These are phyloP conservation scores for Paraphaeosphaeria minitans DNA, from an alignment of 2,329 filamentous ascomycete genomes.

Conservation along the genomic window DNA sequence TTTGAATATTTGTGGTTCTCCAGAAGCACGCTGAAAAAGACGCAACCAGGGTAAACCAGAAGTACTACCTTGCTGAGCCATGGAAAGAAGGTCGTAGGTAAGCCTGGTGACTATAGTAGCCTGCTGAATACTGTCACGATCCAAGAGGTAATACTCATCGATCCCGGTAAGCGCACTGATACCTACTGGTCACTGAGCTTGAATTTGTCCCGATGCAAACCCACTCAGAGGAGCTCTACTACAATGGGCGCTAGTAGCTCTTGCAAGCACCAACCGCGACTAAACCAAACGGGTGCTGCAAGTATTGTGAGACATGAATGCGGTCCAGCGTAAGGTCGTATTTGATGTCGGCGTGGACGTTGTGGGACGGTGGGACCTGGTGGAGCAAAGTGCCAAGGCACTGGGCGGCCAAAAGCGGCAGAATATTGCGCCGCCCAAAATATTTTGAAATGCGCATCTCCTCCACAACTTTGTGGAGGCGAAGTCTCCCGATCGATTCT, in stretches of 20 bases:
- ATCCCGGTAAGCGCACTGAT: slow-evolving; percentile 7
- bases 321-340: slow-evolving; percentile 7
- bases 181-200: background rate
- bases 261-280: slow-evolving; percentile 18
- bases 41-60: too few species aligned
- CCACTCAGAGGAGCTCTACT: slow-evolving; percentile 16
- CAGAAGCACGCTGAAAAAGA: too few species aligned
- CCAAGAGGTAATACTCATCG: background rate
- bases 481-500: too few species aligned
- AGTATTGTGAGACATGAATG: background rate
- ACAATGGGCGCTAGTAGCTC: slow-evolving; percentile 15
- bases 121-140: slow-evolving; percentile 1
- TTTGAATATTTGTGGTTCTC: too few species aligned
- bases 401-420: slow-evolving; percentile 15
- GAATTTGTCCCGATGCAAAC: slow-evolving; percentile 10
- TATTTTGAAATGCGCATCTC: slow-evolving; percentile 8
- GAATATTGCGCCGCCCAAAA: slow-evolving; percentile 14
- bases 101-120: slow-evolving; percentile 17
- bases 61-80: too few species aligned
- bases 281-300: slow-evolving; percentile 16
- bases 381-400: slow-evolving; percentile 14
- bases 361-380: background rate
- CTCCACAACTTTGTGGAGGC: background rate
- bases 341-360: background rate
- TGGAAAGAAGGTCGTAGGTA: too few species aligned